phyloP scores from a whole-genome alignment of 2,329 filamentous ascomycete genomes.

The Sporothrix pallida region DNA sequence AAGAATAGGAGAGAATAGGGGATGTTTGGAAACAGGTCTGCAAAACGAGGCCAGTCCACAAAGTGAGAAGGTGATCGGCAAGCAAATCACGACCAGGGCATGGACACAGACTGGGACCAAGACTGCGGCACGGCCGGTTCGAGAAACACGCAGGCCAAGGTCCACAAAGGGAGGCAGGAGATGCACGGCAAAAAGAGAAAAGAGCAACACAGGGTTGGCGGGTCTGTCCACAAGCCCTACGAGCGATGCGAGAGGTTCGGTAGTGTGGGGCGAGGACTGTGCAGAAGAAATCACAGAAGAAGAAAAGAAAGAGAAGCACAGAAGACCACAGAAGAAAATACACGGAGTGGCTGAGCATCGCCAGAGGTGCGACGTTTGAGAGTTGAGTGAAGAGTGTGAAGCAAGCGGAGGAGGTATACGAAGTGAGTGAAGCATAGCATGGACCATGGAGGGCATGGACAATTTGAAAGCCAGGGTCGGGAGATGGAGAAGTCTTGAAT shows the following conservation, averaged over 20 bases:
- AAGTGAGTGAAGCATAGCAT: background rate
- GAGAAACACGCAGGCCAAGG: constrained; percentile 6
- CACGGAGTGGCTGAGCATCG: constrained; percentile 9
- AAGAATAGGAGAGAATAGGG: too few species aligned
- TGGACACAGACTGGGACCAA: too few species aligned
- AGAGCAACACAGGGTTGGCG: too few species aligned
- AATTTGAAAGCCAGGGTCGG: background rate
- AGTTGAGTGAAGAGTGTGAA: background rate
- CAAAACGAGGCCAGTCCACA: background rate
- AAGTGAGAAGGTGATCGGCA: background rate
- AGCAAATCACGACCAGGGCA: too few species aligned
- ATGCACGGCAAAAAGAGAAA: background rate
- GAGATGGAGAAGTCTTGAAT: background rate
- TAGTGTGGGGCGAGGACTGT: background rate
- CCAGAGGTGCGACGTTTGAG: constrained; percentile 23
- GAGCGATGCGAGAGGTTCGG: constrained; percentile 18
- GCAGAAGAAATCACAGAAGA: background rate
- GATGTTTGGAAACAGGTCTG: constrained; percentile 13
- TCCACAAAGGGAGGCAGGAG: background rate
- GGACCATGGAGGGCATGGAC: background rate
- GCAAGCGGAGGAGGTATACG: background rate
- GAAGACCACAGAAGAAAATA: background rate
- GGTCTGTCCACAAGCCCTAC: background rate
- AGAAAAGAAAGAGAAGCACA: background rate
- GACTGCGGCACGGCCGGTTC: constrained; percentile 7